Percentiles rank a stretch among this genome's conserved stretches.
Evolutionary conservation across 805 yeast species (phyloP).

Genomic region (Metschnikowia matae): DNA sequence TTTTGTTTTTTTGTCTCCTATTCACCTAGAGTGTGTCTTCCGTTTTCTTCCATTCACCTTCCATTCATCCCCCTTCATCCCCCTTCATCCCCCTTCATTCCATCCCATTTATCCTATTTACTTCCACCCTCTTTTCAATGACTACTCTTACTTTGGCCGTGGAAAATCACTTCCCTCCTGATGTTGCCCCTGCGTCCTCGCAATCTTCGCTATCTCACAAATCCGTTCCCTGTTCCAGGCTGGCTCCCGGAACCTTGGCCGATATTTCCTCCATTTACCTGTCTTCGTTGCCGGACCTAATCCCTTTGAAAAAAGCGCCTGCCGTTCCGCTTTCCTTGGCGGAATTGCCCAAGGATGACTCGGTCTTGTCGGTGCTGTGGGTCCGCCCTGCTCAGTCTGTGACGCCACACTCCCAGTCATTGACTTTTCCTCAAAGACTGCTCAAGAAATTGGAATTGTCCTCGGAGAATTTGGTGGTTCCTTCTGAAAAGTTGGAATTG

Average conservation of each 20-base stretch:
- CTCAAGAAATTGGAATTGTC: too few relatives aligned
- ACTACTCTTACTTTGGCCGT: conserved; percentile 17
- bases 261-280: conserved; percentile 2
- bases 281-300: conserved; percentile 2
- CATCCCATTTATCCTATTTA: not conserved
- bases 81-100: too few relatives aligned
- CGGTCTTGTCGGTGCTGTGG: conserved; percentile 8
- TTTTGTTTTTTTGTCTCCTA: not conserved
- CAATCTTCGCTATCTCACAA: not conserved
- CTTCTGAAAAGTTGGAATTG: too few relatives aligned
- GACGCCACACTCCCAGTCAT: not conserved
- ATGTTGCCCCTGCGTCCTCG: conserved; percentile 3
- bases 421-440: not conserved
- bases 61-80: not conserved
- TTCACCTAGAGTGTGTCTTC: too few relatives aligned
- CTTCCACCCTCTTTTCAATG: conserved; percentile 4
- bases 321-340: not conserved
- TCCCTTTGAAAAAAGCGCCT: not conserved
- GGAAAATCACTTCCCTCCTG: conserved; percentile 13
- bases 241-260: conserved; percentile 1
- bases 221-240: conserved; percentile 1
- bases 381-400: conserved; percentile 3
- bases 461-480: too few relatives aligned
- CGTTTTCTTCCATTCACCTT: not conserved
- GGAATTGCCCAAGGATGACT: conserved; percentile 7